Evolutionary conservation across 352 stramenopile genomes (phyloP).

Genomic region (Globisporangium abappressorium): DNA sequence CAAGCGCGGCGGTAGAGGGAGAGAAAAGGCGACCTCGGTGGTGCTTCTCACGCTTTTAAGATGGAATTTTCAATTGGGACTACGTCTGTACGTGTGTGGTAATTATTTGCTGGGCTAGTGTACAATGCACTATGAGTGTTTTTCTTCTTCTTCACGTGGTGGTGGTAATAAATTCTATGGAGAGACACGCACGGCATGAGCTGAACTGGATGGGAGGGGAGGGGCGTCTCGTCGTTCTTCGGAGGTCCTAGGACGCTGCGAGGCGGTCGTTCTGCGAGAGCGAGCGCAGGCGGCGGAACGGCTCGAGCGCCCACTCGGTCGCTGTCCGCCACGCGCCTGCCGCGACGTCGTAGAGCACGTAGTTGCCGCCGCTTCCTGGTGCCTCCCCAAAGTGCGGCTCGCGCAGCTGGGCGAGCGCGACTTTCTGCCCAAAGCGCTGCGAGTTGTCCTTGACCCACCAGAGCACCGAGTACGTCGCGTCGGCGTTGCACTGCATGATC

Average conservation of each 20-base stretch:
- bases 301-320: conserved; percentile 41
- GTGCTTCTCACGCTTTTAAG: not conserved
- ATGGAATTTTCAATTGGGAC: not conserved
- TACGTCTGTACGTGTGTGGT: not conserved
- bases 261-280: conserved; percentile 20
- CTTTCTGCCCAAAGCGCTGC: conserved; percentile 62
- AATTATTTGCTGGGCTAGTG: not conserved
- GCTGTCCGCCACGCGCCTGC: conserved; percentile 48
- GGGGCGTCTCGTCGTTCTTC: too few species aligned
- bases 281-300: conserved; percentile 36
- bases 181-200: not conserved
- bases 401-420: conserved; percentile 48
- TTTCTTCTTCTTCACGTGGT: not conserved
- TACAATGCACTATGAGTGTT: not conserved
- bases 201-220: too few species aligned
- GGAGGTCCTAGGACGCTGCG: not conserved
- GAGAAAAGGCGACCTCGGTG: not conserved
- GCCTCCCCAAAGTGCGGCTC: conserved; percentile 26
- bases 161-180: not conserved
- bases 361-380: conserved; percentile 19
- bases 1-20: not conserved
- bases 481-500: conserved; percentile 55
- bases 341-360: conserved; percentile 49
- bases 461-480: conserved; percentile 64
- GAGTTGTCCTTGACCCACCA: conserved; percentile 84